These are phyloP conservation scores for Aspergillus taichungensis DNA, from an alignment of 495 filamentous ascomycete species.

Conservation along the genomic window DNA sequence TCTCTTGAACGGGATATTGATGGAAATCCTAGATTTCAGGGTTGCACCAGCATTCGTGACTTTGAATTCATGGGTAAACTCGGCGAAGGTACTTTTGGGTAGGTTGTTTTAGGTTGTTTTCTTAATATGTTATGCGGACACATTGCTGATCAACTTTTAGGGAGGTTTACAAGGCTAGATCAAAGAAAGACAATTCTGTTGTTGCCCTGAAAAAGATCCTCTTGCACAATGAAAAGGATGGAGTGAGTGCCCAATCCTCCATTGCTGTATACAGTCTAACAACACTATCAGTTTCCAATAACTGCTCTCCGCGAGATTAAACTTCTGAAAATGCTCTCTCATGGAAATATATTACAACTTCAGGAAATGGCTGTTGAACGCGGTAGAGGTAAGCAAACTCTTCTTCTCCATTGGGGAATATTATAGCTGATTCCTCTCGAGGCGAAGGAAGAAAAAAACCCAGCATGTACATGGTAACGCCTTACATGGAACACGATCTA, in stretches of 20 bases:
- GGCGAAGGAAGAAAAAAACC: slow-evolving; percentile 72
- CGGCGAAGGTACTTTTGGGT: slow-evolving; percentile 97
- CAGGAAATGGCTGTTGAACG: slow-evolving; percentile 95
- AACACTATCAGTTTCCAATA: slow-evolving; percentile 64
- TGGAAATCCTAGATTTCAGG: slow-evolving; percentile 52
- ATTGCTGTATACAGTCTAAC: slow-evolving; percentile 3
- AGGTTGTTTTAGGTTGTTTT: slow-evolving; percentile 31
- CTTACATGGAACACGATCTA: slow-evolving; percentile 98
- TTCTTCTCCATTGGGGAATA: not conserved
- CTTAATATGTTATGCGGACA: not conserved
- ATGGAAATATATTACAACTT: slow-evolving; percentile 77
- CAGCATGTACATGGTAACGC: slow-evolving; percentile 96
- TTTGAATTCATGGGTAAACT: slow-evolving; percentile 89
- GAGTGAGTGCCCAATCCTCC: slow-evolving; percentile 40
- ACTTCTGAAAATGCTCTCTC: slow-evolving; percentile 85
- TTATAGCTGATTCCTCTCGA: slow-evolving; percentile 14
- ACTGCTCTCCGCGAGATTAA: slow-evolving; percentile 98
- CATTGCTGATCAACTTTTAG: slow-evolving; percentile 27
- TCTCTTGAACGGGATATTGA: slow-evolving; percentile 26
- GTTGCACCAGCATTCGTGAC: slow-evolving; percentile 78
- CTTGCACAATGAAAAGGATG: slow-evolving; percentile 96
- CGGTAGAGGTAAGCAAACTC: slow-evolving; percentile 43
- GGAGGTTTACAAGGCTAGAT: slow-evolving; percentile 85
- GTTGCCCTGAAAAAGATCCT: slow-evolving; percentile 94
- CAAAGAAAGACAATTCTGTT: slow-evolving; percentile 58